Evolutionary conservation across 371 early-diverging fungal genomes (phyloP), one percentile per base, ranked within the genome.

Genomic region (Mucor plumbeus): DNA sequence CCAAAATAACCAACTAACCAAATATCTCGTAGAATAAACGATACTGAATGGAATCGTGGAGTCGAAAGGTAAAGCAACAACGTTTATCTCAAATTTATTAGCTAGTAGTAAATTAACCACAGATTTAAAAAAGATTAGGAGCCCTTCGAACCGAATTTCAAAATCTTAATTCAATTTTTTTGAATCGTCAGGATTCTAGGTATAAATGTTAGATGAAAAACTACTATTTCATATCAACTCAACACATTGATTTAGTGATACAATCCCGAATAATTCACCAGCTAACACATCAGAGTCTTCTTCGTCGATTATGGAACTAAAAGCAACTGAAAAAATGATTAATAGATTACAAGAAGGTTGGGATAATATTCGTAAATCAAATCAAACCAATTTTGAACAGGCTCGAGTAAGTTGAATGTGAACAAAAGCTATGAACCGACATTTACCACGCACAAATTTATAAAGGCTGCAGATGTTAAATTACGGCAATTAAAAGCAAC

Each of bases 111-210:
- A 7, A 35, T n/a, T 35, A n/a, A 35, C n/a, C 56, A 33, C 19
- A n/a, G 14, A 36, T 8, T 36, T 7, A 35, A n/a, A 15, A 10
- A 63, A 70, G 71, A 70, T 26, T 78, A 61, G 77, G 68, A 7
- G 69, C 74, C 7, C 65, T 78, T 14, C 73, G 68, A 57, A 67
- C 57, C 41, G 80, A 80, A 61, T 70, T 80, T 47, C 62, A 71
- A 34, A 74, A 73, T 17, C 47, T 75, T 7, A 79, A 79, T 53
- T 61, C 72, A 1, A 61, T 78, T 9, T 53, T 76, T 19, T 36
- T 64, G 1, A 73, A 71, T 57, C 70, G 70, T 7, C 48, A 59
- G 8, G 66, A 70, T 35, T 59, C 72, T 8, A 65, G 35, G 78
- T 78, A 70, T 44, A 62, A 2, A 53, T 8, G 1, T 14, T 14